These are phyloP conservation scores for Camellia oleifera DNA, from an alignment of 179 eudicot species.

Conservation along the genomic window DNA sequence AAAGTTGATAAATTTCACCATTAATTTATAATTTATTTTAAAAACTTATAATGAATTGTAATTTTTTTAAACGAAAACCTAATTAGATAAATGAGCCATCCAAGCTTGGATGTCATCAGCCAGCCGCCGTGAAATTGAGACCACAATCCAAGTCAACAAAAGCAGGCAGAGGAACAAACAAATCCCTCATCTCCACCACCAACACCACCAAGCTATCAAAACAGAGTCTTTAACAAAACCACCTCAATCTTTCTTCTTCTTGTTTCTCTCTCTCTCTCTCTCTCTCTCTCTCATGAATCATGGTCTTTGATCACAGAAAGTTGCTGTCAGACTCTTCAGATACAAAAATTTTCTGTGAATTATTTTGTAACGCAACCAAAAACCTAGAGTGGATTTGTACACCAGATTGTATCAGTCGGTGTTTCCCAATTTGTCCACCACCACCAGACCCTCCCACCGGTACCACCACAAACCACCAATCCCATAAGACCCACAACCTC, in stretches of 20 bases:
- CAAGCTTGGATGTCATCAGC: not conserved
- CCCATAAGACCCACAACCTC: not conserved
- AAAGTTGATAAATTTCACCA: too few species aligned
- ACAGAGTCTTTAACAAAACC: too few species aligned
- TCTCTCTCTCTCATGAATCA: slow-evolving; percentile 8
- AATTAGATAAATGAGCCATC: not conserved
- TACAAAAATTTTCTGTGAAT: not conserved
- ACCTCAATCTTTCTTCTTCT: not conserved
- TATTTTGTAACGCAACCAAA: not conserved
- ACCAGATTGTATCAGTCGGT: not conserved
- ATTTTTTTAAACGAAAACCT: too few species aligned
- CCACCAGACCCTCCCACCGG: slow-evolving; percentile 4
- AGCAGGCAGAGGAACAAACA: not conserved
- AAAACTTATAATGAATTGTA: too few species aligned
- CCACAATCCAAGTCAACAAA: not conserved
- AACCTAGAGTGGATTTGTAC: not conserved
- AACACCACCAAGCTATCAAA: not conserved
- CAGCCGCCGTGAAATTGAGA: not conserved
- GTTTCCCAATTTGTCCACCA: not conserved
- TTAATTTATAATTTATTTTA: too few species aligned
- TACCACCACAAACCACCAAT: not conserved
- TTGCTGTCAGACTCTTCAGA: not conserved
- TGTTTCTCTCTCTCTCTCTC: slow-evolving; percentile 4
- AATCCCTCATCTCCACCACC: not conserved
- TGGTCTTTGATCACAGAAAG: slow-evolving; percentile 21